Conservation (phyloP, 1,284 basidiomycete genomes). For the Malassezia yamatoensis region DNA sequence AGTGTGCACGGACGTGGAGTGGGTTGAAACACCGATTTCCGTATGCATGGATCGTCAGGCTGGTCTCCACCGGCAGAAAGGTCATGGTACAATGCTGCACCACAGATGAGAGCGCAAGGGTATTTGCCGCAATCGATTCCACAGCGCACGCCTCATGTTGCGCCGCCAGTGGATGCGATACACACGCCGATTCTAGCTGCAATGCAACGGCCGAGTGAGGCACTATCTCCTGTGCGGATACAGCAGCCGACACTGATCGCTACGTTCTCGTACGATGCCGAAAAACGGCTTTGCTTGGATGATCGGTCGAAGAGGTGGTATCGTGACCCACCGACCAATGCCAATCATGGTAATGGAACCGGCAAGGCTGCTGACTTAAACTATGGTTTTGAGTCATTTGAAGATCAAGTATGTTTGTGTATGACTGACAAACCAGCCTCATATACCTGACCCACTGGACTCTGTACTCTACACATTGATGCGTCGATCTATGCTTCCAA, state of each 20-base stretch:
- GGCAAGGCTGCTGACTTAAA: constrained; percentile 34
- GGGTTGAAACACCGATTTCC: too few species aligned
- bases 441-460: constrained; percentile 22
- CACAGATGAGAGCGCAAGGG: too few species aligned
- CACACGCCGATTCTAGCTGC: background rate
- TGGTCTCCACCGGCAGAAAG: too few species aligned
- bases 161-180: too few species aligned
- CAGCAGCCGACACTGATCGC: constrained; percentile 14
- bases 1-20: too few species aligned
- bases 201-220: background rate
- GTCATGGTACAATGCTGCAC: too few species aligned
- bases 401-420: constrained; percentile 53
- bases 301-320: constrained; percentile 14
- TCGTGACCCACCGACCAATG: constrained; percentile 10
- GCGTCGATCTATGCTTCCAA: constrained; percentile 4
- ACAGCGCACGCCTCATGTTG: too few species aligned
- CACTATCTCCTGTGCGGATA: background rate
- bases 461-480: constrained; percentile 16
- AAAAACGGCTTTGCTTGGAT: constrained; percentile 4
- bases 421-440: constrained; percentile 16
- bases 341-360: constrained; percentile 3
- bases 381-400: constrained; percentile 55
- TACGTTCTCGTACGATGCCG: constrained; percentile 15
- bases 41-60: too few species aligned
- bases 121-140: too few species aligned